Evolutionary conservation across 2,329 filamentous ascomycete genomes (phyloP), one percentile per base, ranked within the genome.

Genomic region (Penicillium sp.): DNA sequence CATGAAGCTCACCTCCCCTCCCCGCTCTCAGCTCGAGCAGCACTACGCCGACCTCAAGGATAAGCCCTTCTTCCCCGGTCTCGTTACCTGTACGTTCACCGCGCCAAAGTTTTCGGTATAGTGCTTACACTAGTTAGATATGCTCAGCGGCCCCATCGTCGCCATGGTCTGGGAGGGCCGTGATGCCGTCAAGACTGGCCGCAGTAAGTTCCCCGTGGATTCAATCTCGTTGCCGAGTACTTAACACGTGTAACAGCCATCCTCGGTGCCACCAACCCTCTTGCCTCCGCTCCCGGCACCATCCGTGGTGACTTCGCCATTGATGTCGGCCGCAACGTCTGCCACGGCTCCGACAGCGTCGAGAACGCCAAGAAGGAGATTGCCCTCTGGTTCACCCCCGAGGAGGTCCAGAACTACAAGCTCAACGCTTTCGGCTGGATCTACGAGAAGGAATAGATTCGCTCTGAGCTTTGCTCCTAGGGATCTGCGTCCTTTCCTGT

Each of bases 341-440:
- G 94, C 91, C 95, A 99, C 90, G 95, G 95, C 81, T 97, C 93
- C 83, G 95, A 99, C 88, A 89, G 87, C 80, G 94, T 99, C 83
- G 95, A 99, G 89, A 97, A 88, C 86, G 95, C 95, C 84, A 88
- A 98, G 91, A 97, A 98, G 91, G 95, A 99, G 88, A 99, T 99
- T 80, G 90, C 90, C 76, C 90, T 98, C 79, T 99, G 95, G 95
- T 99, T 99, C 91, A 89, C 91, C 83, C 85, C 91, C 72, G 89
- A 88, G 73, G 95, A 98, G 83, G 79, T 97, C 77, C 83, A 92
- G 83, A 86, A 79, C 83, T 98, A 91, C 88, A 94, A 95, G 88
- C 85, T 85, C 72, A 85, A 91, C 79, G 87, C 91, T 84, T 87
- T 91, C 83, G 88, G 91, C 86, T 98, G 95, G 95, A 86, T 98